Evolutionary conservation across 352 stramenopile genomes (phyloP).

Genomic region (Thraustotheca clavata): DNA sequence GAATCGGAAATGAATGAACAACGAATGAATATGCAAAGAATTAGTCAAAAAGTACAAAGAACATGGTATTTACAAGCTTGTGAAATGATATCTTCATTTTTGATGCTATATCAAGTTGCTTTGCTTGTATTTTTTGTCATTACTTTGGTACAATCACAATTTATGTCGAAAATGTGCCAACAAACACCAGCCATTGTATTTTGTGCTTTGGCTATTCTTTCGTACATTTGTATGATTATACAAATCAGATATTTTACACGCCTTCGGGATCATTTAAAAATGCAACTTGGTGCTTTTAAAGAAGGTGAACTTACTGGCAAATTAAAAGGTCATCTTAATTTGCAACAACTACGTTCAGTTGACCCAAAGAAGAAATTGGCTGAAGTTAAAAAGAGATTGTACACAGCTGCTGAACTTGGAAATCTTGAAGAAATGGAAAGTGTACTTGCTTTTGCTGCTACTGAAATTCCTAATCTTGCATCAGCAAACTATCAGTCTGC

Average conservation of each 20-base stretch:
- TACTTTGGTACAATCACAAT: conserved; percentile 72
- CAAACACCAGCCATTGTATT: conserved; percentile 46
- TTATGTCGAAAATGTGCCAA: conserved; percentile 40
- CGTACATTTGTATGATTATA: conserved; percentile 50
- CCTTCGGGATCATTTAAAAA: conserved; percentile 78
- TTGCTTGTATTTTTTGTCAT: conserved; percentile 65
- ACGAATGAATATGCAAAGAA: conserved; percentile 20
- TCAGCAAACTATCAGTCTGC: conserved; percentile 39
- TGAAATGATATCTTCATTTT: conserved; percentile 45
- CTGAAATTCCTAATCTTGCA: conserved; percentile 58
- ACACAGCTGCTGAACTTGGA: conserved; percentile 55
- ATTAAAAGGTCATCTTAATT: conserved; percentile 38
- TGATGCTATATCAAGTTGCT: conserved; percentile 45
- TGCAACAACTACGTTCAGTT: conserved; percentile 41
- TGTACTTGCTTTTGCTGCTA: conserved; percentile 47
- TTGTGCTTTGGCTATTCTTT: conserved; percentile 38
- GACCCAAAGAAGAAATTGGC: conserved; percentile 42
- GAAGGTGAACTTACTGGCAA: conserved; percentile 40
- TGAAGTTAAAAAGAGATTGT: conserved; percentile 55
- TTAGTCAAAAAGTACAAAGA: conserved; percentile 64
- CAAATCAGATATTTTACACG: conserved; percentile 63
- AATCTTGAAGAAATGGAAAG: conserved; percentile 56
- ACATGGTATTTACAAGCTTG: conserved; percentile 61
- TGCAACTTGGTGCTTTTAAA: conserved; percentile 71
- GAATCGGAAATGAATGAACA: conserved; percentile 24